These are phyloP conservation scores for Xylaria scruposa DNA, from an alignment of 495 filamentous ascomycete species.

Conservation along the genomic window DNA sequence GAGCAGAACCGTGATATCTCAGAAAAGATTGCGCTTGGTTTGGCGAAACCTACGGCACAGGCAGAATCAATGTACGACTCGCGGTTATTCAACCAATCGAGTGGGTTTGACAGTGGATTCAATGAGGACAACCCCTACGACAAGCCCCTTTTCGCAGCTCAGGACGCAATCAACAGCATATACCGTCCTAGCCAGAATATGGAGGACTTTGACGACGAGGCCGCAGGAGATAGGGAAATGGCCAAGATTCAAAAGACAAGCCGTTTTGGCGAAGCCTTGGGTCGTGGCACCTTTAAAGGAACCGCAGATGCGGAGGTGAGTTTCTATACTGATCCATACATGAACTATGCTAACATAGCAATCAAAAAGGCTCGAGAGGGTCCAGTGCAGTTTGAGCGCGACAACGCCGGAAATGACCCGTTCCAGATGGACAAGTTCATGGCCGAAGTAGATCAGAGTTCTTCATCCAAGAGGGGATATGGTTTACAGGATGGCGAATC, in stretches of 20 bases:
- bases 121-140: slow-evolving; percentile 99
- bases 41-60: slow-evolving; percentile 92
- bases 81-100: slow-evolving; percentile 90
- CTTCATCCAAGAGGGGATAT: slow-evolving; percentile 75
- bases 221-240: slow-evolving; percentile 80
- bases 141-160: slow-evolving; percentile 94
- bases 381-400: slow-evolving; percentile 98
- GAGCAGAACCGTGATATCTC: slow-evolving; percentile 98
- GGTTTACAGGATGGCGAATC: slow-evolving; percentile 80
- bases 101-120: slow-evolving; percentile 86
- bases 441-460: slow-evolving; percentile 70
- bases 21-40: slow-evolving; percentile 93
- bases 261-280: slow-evolving; percentile 81
- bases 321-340: slow-evolving; percentile 24
- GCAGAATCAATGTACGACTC: slow-evolving; percentile 96
- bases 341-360: slow-evolving; percentile 41
- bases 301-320: slow-evolving; percentile 84
- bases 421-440: slow-evolving; percentile 96
- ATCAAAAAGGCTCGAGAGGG: slow-evolving; percentile 71
- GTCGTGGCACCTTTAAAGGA: slow-evolving; percentile 91
- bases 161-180: slow-evolving; percentile 94
- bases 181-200: slow-evolving; percentile 81
- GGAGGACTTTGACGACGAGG: slow-evolving; percentile 77
- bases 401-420: slow-evolving; percentile 71
- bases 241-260: slow-evolving; percentile 82